Base-by-base conservation (phyloP, 176 grass and related monocot species). In the Eleusine indica region DNA sequence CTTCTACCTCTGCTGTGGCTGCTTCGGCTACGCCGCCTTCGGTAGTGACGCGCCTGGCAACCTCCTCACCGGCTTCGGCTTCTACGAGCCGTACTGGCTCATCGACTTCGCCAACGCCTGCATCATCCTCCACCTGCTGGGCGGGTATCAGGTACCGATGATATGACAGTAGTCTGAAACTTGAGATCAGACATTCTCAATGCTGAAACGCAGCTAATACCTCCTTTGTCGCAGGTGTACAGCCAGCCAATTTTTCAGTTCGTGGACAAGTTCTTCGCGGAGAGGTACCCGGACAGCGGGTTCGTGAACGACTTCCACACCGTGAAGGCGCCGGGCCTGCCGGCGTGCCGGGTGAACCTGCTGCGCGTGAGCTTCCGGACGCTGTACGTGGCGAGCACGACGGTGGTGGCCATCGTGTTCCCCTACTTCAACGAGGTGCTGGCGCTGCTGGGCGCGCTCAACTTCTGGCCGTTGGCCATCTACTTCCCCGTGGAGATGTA, bases 401-500 rank as follows among this genome's bases (percentile, higher is more conserved):
- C 94, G 42, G 86, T 42, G 8, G 63, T 91, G 67, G 91, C 91
- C 19, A 67, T 97, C 77, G 66, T 56, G 70, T 77, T 93, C 67
- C 94, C 94, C 21, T 97, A 89, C 89, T 97, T 97, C 91, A 97
- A 97, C 69, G 75, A 93, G 80, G 86, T 97, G 44, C 81, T 97
- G 74, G 94, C 88, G 1, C 74, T 93, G 60, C 77, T 97, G 19
- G 94, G 94, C 30, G 67, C 94, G 19, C 80, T 89, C 82, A 87
- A 66, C 77, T 97, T 97, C 85, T 97, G 91, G 94, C 94, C 94
- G 7, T 56, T 97, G 19, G 88, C 86, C 64, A 87, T 94, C 74
- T 97, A 97, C 89, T 97, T 94, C 89, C 94, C 94, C 42, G 91
- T 94, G 28, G 90, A 97, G 91, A 91, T 97, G 91, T 93, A 97